Base-by-base conservation (phyloP, 2,329 filamentous ascomycete genomes). In the Aspergillus fischeri region DNA sequence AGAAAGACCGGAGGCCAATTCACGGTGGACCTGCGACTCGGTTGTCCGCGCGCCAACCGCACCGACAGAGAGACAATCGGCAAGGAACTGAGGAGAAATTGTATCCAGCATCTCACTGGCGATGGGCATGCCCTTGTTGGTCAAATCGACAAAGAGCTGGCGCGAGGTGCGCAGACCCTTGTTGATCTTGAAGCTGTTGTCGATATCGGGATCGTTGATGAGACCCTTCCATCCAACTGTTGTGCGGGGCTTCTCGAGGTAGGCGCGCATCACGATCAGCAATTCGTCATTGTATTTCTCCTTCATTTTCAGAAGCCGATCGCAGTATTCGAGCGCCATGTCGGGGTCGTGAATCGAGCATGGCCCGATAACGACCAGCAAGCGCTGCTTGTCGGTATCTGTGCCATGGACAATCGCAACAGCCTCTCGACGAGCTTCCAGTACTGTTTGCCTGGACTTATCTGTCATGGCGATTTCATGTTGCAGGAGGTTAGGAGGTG, bases 181-280 rank as follows among this genome's bases (percentile, higher is more conserved):
- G 83, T 97, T 97, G 80, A 99, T 97, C 79, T 97, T 87, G 88
- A 96, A 97, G 76, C 89, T 94, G 75, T 96, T 93, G 77, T 97
- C 92, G 72, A 99, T 96, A 71, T 97, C 93, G 1, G 94, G 94
- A 77, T 99, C 94, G 75, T 99, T 97, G 80, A 99, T 96, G 67
- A 99, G 81, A 51, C 94, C 94, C 81, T 99, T 99, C 94, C 94
- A 99, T 66, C 94, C 94, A 28, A 99, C 91, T 0, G 94, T 99
- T 28, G 94, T 99, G 63, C 94, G 87, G 24, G 94, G 94, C 83
- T 99, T 99, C 83, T 99, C 94, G 59, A 99, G 86, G 84, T 99
- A 99, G 63, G 91, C 90, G 67, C 94, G 90, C 94, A 99, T 99
- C 60, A 99, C 89, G 66, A 99, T 94, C 67, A 95, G 83, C 41